These are phyloP conservation scores for Candida sp. DNA, from an alignment of 1,139 yeast species.

Conservation along the genomic window DNA sequence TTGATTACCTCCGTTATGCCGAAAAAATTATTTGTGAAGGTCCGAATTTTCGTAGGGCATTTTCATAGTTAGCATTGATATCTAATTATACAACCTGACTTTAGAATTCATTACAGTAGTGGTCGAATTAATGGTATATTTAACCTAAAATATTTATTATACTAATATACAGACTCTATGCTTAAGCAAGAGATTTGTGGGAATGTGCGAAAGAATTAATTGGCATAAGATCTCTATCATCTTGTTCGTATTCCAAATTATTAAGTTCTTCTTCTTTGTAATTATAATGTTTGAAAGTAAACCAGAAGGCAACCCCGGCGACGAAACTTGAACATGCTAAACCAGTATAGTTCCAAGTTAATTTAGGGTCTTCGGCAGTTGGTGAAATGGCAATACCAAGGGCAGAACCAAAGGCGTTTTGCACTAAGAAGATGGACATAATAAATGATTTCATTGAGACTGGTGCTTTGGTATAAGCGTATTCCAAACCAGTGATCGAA, in stretches of 20 bases:
- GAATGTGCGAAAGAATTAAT: slow-evolving; percentile 16
- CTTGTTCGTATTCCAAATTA: slow-evolving; percentile 41
- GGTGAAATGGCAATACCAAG: slow-evolving; percentile 71
- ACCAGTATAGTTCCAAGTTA: slow-evolving; percentile 65
- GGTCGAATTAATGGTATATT: not conserved
- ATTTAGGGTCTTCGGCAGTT: slow-evolving; percentile 63
- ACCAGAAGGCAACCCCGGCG: slow-evolving; percentile 64
- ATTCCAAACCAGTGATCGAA: slow-evolving; percentile 64
- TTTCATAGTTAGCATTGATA: too few species aligned
- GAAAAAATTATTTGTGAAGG: too few species aligned
- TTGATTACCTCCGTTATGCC: too few species aligned
- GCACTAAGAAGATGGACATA: slow-evolving; percentile 59
- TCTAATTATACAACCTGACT: too few species aligned
- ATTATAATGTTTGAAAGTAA: slow-evolving; percentile 55
- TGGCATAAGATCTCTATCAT: slow-evolving; percentile 17
- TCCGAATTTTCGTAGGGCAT: too few species aligned
- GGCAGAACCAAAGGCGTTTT: slow-evolving; percentile 68
- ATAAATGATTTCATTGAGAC: slow-evolving; percentile 62
- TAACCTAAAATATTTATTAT: not conserved
- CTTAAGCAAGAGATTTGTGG: slow-evolving; percentile 10
- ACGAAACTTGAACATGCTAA: slow-evolving; percentile 56
- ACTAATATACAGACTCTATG: not conserved
- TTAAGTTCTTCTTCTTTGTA: slow-evolving; percentile 59
- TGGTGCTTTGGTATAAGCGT: slow-evolving; percentile 72
- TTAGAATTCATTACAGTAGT: not conserved